A percentile compares a stretch with the other conserved stretches of the same genome.
Conservation (phyloP, 148 eudicot species). For the Bassia scoparia region DNA sequence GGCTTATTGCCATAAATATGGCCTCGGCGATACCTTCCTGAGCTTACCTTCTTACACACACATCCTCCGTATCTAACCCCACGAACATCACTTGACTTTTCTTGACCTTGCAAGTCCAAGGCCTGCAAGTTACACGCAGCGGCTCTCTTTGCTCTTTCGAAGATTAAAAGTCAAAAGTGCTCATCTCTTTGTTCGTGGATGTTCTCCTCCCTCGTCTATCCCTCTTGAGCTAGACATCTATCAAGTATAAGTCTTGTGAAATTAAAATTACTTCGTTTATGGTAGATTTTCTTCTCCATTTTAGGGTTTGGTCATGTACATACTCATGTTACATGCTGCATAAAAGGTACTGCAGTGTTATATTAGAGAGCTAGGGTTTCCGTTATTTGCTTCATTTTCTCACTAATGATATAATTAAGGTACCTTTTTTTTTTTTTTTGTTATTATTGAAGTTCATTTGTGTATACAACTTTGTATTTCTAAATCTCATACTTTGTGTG, state of each 20-base stretch:
- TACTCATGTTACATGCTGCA: background rate
- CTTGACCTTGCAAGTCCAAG: constrained; percentile 84
- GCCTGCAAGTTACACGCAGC: background rate
- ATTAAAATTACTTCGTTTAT: too few relatives aligned
- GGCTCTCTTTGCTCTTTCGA: background rate
- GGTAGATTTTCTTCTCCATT: background rate
- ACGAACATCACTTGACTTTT: constrained; percentile 41
- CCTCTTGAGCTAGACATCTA: constrained; percentile 35
- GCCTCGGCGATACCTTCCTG: constrained; percentile 58
- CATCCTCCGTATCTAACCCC: background rate
- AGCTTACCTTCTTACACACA: constrained; percentile 49
- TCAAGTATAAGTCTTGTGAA: too few relatives aligned
- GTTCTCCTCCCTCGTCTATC: constrained; percentile 25
- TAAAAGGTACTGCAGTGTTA: background rate
- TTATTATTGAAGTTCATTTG: too few relatives aligned
- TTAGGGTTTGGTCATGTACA: background rate
- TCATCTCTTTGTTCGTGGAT: constrained; percentile 1
- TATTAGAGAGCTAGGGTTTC: background rate
- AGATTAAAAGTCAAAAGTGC: background rate
- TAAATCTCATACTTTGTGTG: too few relatives aligned
- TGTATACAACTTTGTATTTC: too few relatives aligned
- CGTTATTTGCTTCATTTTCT: background rate
- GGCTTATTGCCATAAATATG: constrained; percentile 20
- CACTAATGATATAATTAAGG: background rate
- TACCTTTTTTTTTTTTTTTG: background rate